Evolutionary conservation across 2,329 filamentous ascomycete genomes (phyloP).

Genomic region (Colletotrichum cereale): DNA sequence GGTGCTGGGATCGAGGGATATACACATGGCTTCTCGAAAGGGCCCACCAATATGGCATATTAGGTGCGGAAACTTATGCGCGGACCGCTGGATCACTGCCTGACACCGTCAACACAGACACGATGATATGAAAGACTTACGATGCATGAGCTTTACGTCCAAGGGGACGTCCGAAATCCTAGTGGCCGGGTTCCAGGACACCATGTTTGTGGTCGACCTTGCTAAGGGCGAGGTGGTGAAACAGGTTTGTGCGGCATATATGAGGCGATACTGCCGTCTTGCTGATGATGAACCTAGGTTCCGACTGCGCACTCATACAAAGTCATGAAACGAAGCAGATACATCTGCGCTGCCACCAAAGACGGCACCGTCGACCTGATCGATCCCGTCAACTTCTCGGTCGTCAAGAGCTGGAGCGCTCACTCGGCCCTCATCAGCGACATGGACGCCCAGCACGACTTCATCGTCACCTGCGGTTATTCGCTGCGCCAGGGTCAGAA

Average conservation of each 20-base stretch:
- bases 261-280: background rate
- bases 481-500: constrained; percentile 80
- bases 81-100: constrained; percentile 20
- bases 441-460: constrained; percentile 97
- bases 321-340: constrained; percentile 90
- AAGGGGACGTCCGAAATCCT: constrained; percentile 87
- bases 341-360: constrained; percentile 91
- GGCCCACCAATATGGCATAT: constrained; percentile 92
- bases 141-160: constrained; percentile 95
- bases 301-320: constrained; percentile 83
- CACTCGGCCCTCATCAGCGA: constrained; percentile 92
- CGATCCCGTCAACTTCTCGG: constrained; percentile 80
- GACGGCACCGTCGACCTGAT: constrained; percentile 87
- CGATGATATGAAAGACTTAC: constrained; percentile 85
- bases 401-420: constrained; percentile 90
- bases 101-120: constrained; percentile 58
- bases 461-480: constrained; percentile 94
- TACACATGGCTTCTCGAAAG: constrained; percentile 89
- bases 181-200: constrained; percentile 86
- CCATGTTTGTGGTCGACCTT: constrained; percentile 83
- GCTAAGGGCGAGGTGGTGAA: constrained; percentile 79
- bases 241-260: constrained; percentile 59
- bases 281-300: constrained; percentile 64
- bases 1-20: constrained; percentile 82
- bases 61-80: constrained; percentile 62